Evolutionary conservation across 2,329 filamentous ascomycete genomes (phyloP), one percentile per base, ranked within the genome.

Genomic region (Fusarium nematophilum): DNA sequence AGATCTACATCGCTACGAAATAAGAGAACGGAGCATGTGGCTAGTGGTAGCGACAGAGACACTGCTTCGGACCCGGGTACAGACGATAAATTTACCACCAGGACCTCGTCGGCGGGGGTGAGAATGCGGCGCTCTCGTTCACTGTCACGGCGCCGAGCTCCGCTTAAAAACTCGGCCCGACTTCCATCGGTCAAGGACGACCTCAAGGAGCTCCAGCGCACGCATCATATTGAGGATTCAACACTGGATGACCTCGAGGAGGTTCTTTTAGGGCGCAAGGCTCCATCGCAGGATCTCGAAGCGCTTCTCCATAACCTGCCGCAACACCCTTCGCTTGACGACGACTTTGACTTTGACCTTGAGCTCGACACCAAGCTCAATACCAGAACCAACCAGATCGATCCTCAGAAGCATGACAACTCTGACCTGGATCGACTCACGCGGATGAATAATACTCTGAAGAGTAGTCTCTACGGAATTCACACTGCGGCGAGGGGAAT

Each of bases 211-310:
- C 81, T 87, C 38, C 78, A 84, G 58, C 77, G 77, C 13, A 74
- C 73, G 37, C 79, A 86, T 64, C 78, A 85, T 47, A 80, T 86
- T 21, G 84, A 87, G 14, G 85, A 87, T 64, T 85, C 83, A 1
- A 86, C 84, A 0, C 70, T 86, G n/a, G 84, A 87, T 40, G 82
- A 86, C 57, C 74, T 86, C 25, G 83, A 83, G 52, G 80, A 82
- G 23, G 73, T 86, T 31, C 66, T 86, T 21, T 69, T 71, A 25
- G 75, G 74, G n/a, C 73, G 73, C 44, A 75, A 74, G 52, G 59
- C 70, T 5, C 60, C 65, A 9, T 66, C 66, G 7, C 63, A 64
- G 7, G 63, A 65, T 31, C 51, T 71, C 10, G 62, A 69, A 30
- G 62, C 54, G 13, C 57, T 73, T 11, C 55, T 70, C 6, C 65